Evolutionary conservation across 139 green algal genomes (phyloP).

Genomic region (Volvox africanus): DNA sequence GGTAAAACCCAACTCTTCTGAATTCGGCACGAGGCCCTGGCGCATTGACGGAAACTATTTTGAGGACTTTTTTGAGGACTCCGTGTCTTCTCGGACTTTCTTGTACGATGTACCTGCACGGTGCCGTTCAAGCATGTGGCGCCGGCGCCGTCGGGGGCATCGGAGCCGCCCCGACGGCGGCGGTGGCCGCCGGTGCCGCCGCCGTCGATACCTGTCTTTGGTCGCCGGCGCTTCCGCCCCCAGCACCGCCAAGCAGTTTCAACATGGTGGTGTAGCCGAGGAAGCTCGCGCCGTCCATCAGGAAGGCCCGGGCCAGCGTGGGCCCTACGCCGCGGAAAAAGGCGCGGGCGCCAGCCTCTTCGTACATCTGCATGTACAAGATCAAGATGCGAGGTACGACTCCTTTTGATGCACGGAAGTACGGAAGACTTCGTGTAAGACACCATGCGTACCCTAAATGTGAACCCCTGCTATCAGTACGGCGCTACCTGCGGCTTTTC

Average conservation of each 20-base stretch:
- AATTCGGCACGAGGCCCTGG: too few species aligned
- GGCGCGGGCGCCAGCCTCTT: slow-evolving; percentile 57
- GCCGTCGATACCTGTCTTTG: neutral
- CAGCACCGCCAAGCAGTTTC: neutral
- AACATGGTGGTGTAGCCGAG: slow-evolving; percentile 48
- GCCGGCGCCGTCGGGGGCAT: too few species aligned
- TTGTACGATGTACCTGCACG: neutral
- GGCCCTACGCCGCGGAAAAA: slow-evolving; percentile 70
- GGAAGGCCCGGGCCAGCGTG: slow-evolving; percentile 72
- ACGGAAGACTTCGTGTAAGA: too few species aligned
- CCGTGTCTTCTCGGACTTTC: too few species aligned
- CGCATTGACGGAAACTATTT: too few species aligned
- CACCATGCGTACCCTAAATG: too few species aligned
- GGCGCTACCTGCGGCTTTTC: too few species aligned
- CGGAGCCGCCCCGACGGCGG: neutral
- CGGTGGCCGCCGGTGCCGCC: neutral
- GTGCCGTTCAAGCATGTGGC: neutral
- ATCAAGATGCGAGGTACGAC: too few species aligned
- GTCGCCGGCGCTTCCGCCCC: neutral
- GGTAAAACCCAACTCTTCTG: too few species aligned
- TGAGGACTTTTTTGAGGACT: too few species aligned
- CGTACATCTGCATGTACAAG: slow-evolving; percentile 2
- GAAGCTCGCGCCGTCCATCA: slow-evolving; percentile 55
- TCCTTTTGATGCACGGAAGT: too few species aligned
- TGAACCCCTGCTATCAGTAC: too few species aligned